These are phyloP conservation scores for Boletellus deceptivus DNA, from an alignment of 1,284 basidiomycete species.

Conservation along the genomic window DNA sequence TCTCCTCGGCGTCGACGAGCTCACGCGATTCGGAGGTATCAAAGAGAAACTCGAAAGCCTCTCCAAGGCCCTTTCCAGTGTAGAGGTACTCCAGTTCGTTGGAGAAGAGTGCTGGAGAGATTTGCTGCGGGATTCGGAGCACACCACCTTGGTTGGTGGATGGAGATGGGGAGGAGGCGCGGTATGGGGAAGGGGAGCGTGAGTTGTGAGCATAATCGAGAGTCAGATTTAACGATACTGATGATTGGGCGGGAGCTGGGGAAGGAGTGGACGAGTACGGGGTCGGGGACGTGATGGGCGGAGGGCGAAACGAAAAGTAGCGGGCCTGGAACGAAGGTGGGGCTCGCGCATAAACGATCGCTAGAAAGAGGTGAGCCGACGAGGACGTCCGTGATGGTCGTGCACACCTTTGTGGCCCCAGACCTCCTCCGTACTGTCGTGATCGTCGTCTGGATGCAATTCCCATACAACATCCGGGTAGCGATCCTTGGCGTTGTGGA, in stretches of 20 bases:
- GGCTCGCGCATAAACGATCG: constrained; percentile 91
- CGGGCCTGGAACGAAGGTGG: constrained; percentile 82
- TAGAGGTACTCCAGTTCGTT: constrained; percentile 91
- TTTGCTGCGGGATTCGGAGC: constrained; percentile 61
- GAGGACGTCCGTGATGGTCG: not conserved
- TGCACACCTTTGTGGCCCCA: constrained; percentile 87
- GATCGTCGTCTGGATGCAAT: constrained; percentile 52
- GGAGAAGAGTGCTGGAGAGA: constrained; percentile 74
- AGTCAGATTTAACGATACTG: constrained; percentile 55
- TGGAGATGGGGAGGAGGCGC: constrained; percentile 44
- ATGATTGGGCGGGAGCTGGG: constrained; percentile 55
- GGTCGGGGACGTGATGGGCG: constrained; percentile 51
- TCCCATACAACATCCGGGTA: constrained; percentile 96
- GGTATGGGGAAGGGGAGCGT: constrained; percentile 57
- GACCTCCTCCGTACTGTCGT: constrained; percentile 55
- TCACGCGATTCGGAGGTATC: constrained; percentile 59
- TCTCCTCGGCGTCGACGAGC: constrained; percentile 51
- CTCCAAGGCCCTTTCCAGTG: constrained; percentile 83
- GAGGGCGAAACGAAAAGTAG: constrained; percentile 75
- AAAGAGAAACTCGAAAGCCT: constrained; percentile 88
- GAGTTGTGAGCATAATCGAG: constrained; percentile 47
- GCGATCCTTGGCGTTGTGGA: constrained; percentile 75
- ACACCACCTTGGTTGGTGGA: constrained; percentile 39
- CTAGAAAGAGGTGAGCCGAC: constrained; percentile 40
- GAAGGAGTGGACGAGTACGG: constrained; percentile 57